Conservation (phyloP, 805 yeast genomes). For the Saccharomycopsis lassenensis region DNA sequence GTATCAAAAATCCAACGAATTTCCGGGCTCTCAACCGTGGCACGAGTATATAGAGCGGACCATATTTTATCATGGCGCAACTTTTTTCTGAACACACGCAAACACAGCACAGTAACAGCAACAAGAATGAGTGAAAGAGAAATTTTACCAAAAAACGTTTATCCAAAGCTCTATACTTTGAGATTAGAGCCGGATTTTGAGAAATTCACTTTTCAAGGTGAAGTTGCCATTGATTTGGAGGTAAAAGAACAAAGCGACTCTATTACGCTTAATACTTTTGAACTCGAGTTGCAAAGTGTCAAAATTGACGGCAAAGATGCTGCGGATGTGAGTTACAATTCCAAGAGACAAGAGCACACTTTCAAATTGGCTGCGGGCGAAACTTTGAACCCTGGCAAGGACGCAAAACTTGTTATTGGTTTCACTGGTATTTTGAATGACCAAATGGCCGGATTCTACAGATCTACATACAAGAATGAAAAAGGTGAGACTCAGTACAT, state of each 20-base stretch:
- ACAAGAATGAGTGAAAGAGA: constrained; percentile 32
- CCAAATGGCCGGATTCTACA: constrained; percentile 76
- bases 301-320: constrained; percentile 29
- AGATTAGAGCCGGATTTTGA: constrained; percentile 51
- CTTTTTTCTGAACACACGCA: too few species aligned
- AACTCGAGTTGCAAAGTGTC: constrained; percentile 49
- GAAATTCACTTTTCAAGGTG: constrained; percentile 49
- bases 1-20: too few species aligned
- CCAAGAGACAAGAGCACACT: constrained; percentile 52
- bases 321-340: constrained; percentile 32
- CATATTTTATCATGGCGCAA: too few species aligned
- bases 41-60: too few species aligned
- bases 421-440: constrained; percentile 60
- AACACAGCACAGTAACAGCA: constrained; percentile 3
- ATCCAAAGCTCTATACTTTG: constrained; percentile 66
- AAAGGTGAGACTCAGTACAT: constrained; percentile 56
- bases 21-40: too few species aligned
- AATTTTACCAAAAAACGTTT: constrained; percentile 50
- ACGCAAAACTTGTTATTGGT: constrained; percentile 35
- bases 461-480: constrained; percentile 48
- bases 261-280: constrained; percentile 51
- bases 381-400: constrained; percentile 28
- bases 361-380: constrained; percentile 46
- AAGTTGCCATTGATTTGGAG: constrained; percentile 40
- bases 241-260: constrained; percentile 37